Conservation (phyloP, 208 protist species). For the Trypanosoma scelopori region DNA sequence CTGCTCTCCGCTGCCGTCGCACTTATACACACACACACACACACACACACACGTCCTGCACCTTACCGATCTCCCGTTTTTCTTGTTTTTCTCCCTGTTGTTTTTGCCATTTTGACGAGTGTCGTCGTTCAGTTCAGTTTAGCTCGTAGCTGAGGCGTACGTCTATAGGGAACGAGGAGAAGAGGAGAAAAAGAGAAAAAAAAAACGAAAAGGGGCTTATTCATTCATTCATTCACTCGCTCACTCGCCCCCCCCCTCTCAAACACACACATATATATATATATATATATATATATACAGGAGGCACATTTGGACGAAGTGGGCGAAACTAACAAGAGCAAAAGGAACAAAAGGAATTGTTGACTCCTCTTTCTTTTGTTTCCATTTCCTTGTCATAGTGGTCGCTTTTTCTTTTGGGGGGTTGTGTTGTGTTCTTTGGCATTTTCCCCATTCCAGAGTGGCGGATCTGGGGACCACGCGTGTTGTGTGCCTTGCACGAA, state of each 20-base stretch:
- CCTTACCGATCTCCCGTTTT: background rate
- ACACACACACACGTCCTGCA: too few relatives aligned
- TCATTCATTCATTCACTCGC: too few relatives aligned
- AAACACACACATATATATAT: too few relatives aligned
- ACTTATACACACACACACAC: too few relatives aligned
- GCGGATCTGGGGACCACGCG: background rate
- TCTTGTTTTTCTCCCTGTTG: slow-evolving; percentile 17
- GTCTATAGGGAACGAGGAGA: slow-evolving; percentile 8
- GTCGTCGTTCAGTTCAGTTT: too few relatives aligned
- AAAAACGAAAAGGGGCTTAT: too few relatives aligned
- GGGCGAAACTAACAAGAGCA: too few relatives aligned
- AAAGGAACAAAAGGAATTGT: background rate
- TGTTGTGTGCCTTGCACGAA: background rate
- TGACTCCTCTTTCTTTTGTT: slow-evolving; percentile 7
- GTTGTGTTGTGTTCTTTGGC: background rate
- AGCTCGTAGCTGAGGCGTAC: background rate
- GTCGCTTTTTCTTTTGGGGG: slow-evolving; percentile 13
- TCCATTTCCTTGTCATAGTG: background rate
- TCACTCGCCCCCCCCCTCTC: too few relatives aligned
- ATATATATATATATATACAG: too few relatives aligned
- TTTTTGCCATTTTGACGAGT: slow-evolving; percentile 23
- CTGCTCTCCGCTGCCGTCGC: too few relatives aligned
- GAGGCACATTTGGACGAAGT: too few relatives aligned
- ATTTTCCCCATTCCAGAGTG: too few relatives aligned
- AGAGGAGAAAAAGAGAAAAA: slow-evolving; percentile 7